Evolutionary conservation across 2,329 filamentous ascomycete species (phyloP).

Genomic region (Thielaviopsis populi): DNA sequence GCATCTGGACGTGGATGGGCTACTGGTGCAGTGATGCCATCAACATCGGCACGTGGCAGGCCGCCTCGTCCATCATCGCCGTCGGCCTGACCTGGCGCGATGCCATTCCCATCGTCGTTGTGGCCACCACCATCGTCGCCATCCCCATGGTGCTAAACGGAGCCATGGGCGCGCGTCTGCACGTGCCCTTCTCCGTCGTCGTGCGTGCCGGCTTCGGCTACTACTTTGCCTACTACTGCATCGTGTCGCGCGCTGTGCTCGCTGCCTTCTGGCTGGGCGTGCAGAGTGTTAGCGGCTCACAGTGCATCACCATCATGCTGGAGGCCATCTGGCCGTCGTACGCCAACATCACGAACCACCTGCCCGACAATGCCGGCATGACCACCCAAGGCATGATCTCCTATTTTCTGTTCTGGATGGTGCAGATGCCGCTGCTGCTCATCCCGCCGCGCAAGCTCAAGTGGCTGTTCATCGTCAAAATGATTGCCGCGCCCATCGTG

Average conservation of each 20-base stretch:
- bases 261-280: constrained; percentile 33
- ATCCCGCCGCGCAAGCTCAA: constrained; percentile 31
- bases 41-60: constrained; percentile 16
- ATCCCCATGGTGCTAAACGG: constrained; percentile 30
- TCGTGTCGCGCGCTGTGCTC: constrained; percentile 28
- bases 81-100: constrained; percentile 31
- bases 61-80: constrained; percentile 26
- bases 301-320: constrained; percentile 22
- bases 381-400: constrained; percentile 28
- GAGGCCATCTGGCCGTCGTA: constrained; percentile 29
- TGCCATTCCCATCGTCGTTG: constrained; percentile 31
- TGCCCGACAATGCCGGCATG: constrained; percentile 24
- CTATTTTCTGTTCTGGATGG: constrained; percentile 33
- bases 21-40: constrained; percentile 32
- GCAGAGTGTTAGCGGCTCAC: constrained; percentile 26
- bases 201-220: constrained; percentile 28
- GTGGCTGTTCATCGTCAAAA: constrained; percentile 29
- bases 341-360: constrained; percentile 26
- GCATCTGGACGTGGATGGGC: constrained; percentile 29
- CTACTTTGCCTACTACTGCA: constrained; percentile 28
- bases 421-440: constrained; percentile 31
- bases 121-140: constrained; percentile 29
- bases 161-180: constrained; percentile 29
- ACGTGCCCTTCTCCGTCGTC: constrained; percentile 28
- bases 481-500: constrained; percentile 20